Evolutionary conservation across 2,329 filamentous ascomycete genomes (phyloP), one percentile per base, ranked within the genome.

Genomic region (Periconia sp.): DNA sequence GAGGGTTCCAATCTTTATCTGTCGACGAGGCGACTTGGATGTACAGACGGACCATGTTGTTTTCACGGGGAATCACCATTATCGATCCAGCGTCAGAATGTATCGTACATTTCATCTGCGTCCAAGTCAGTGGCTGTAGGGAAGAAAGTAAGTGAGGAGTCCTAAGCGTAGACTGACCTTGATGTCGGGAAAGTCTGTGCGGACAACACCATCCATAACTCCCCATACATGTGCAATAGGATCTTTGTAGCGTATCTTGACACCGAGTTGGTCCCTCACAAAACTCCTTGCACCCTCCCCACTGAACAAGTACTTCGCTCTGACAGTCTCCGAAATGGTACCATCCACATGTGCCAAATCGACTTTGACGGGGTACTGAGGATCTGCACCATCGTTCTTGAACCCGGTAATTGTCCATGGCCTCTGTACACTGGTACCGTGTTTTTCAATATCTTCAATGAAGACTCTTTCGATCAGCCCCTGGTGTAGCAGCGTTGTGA

Each of bases 351-450:
- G 89, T 67, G 88, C 85, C 45, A 96, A 76, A 54, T 86, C 81
- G 27, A 96, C 91, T 60, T 90, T 82, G 1, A 96, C 89, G 1
- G 92, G 92, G 68, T 94, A 95, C 20, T 85, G 83, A 61, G 84
- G 79, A 60, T 86, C 81, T 51, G 76, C 73, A 27, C 80, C 82
- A 64, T 85, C 82, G 50, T 85, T 86, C 63, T 82, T 76, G 70
- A 87, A 87, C 1, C 79, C 81, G 20, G 79, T 80, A 47, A 87
- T 86, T 1, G 79, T 85, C 82, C 84, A 86, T 7, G 85, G 83
- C 52, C 85, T 73, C 61, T 85, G 79, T 13, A 87, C 76, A 19
- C 74, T 69, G 30, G 76, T 81, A 10, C 82, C 82, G 52, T 84
- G 77, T 75, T 85, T 84, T 58, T 82, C 76, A 31, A 87, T 80